Evolutionary conservation across 179 eudicot genomes (phyloP).

Genomic region (Silene coronaria): DNA sequence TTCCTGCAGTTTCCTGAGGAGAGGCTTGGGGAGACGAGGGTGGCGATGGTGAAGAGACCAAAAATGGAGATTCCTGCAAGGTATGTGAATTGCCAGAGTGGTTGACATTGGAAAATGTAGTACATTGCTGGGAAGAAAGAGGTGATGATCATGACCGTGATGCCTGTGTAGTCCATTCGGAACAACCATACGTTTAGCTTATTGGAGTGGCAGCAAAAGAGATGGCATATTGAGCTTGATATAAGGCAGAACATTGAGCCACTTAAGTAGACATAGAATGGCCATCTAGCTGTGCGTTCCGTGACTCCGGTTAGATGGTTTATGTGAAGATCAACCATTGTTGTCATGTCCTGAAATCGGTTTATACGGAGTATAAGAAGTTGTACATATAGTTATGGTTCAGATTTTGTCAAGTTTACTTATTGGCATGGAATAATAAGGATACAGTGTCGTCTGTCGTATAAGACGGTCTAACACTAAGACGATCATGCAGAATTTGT

Average conservation of each 20-base stretch:
- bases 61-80: constrained; percentile 55
- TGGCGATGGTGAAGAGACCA: constrained; percentile 54
- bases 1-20: constrained; percentile 53
- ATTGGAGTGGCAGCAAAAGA: constrained; percentile 79
- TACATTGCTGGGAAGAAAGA: constrained; percentile 92
- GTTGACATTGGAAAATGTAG: constrained; percentile 82
- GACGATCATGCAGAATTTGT: no score
- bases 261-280: constrained; percentile 69
- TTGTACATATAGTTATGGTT: background rate
- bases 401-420: background rate
- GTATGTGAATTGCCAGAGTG: constrained; percentile 69
- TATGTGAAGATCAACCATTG: constrained; percentile 34
- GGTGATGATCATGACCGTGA: constrained; percentile 80
- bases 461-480: no score
- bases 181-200: constrained; percentile 44
- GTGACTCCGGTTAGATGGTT: constrained; percentile 1
- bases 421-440: no score
- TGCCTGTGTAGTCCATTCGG: constrained; percentile 79
- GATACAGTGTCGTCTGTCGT: no score
- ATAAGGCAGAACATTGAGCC: constrained; percentile 94
- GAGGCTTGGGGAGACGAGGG: constrained; percentile 59
- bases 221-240: constrained; percentile 81
- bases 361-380: background rate
- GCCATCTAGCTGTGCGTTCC: constrained; percentile 50
- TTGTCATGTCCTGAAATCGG: constrained; percentile 41